Base-by-base conservation (phyloP, 208 protist genomes). In the Herpetomonas tarakana region DNA sequence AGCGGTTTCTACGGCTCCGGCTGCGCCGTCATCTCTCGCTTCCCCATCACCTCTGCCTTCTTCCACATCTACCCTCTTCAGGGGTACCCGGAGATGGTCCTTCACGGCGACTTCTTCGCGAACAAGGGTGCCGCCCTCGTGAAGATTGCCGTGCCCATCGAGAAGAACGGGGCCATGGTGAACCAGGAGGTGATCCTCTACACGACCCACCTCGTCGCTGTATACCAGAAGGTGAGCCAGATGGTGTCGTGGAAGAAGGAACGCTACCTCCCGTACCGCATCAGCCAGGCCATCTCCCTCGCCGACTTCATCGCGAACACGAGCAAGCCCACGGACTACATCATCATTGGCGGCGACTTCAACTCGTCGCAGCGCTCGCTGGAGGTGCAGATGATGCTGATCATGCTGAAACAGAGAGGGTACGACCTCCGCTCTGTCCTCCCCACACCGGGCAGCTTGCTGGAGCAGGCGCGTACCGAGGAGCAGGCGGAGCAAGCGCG, bases 81-180 rank as follows among this genome's bases (percentile, higher is more conserved):
- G 56, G 88, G 88, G 1, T 88, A 75, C 52, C 88, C 88, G 0
- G 85, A 95, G 68, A 85, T 88, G 70, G 58, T 95, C 7, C 67
- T 92, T 11, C 88, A 95, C 60, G 88, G 88, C 3, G 88, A 95
- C 60, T 95, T 91, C 76, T 95, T 90, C 45, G 83, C 88, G 0
- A 95, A 95, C 71, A 95, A 95, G 63, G 88, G 88, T 1, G 84
- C 65, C 0, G 85, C 88, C 29, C 70, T 86, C 46, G 63, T 92
- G 7, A 75, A 80, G 39, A 45, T 95, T 2, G 59, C 71, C 50
- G 83, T 92, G 38, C 88, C 88, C 21, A 62, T 82, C 19, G 53
- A 62, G 2, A 44, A 30, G 7, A 60, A 54, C 9, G 58, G 53
- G 18, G 52, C 44, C 19, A 58, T 78, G 9, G n/a, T 49, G 2